Base-by-base conservation (phyloP, 1,139 yeast genomes). In the Blastobotrys illinoisensis region DNA sequence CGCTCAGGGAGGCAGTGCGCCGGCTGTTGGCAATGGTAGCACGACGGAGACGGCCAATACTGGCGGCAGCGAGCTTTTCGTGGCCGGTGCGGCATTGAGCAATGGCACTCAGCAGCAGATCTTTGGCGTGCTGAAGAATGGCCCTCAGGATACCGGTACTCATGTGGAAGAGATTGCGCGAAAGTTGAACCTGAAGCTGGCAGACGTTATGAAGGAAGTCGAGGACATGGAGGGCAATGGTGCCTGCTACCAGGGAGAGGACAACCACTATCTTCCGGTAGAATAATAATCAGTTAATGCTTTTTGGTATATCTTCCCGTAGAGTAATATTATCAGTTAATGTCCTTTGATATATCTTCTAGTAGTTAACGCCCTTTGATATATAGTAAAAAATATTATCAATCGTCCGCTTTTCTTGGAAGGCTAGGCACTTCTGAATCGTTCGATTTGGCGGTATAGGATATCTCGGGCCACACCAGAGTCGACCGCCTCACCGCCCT, bases 401-500 rank as follows among this genome's bases (percentile, higher is more conserved):
- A 21, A 40, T 48, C 18, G 24, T 43, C 21, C 40, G 43, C 20
- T 3, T 43, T 49, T 46, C 14, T n/a, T n/a, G 21, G 11, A 11
- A 21, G 5, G 21, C 14, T 20, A 23, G 7, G 20, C 21, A 19
- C 9, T 46, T 46, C 20, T 23, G n/a, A 23, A 20, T 28, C 26
- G 21, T 44, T 44, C 47, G 19, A 20, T 24, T 52, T 51, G 45
- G 21, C 50, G 51, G 50, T 60, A 59, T 16, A 66, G 53, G 7
- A 66, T 57, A 14, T 54, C 58, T 46, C 60, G 52, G 40, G 67
- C 48, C 46, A 62, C 67, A 7, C 56, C 60, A 16, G 55, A 58
- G 11, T 56, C 59, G 3, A 67, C 66, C 5, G 65, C 56, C 54
- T 68, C 71, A 2, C 67, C 68, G 4, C 69, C 69, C 1, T 64